Percentiles rank a stretch among this genome's conserved stretches.
These are phyloP conservation scores for Chenopodium album DNA, from an alignment of 148 eudicot genomes.

Conservation along the genomic window DNA sequence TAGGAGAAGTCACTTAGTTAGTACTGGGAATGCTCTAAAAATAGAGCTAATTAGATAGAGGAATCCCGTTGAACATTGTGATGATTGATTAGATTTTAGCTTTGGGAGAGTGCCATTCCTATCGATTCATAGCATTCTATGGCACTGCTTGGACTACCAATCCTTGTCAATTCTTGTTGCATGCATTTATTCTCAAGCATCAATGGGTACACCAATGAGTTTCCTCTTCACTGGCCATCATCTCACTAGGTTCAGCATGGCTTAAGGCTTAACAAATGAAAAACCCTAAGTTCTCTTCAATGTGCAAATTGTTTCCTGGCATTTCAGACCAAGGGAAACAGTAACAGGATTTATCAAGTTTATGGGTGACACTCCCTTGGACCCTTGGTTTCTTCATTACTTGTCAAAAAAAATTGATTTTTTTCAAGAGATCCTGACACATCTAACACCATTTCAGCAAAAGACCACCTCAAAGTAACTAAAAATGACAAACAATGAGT, in stretches of 20 bases:
- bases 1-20: too few relatives aligned
- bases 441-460: not conserved
- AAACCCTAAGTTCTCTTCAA: not conserved
- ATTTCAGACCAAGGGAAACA: not conserved
- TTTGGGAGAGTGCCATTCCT: too few relatives aligned
- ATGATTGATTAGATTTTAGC: too few relatives aligned
- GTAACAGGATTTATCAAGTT: not conserved
- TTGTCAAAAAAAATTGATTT: not conserved
- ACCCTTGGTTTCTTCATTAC: not conserved
- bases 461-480: not conserved
- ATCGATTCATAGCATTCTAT: too few relatives aligned
- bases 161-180: not conserved
- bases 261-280: not conserved
- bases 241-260: not conserved
- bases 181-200: not conserved
- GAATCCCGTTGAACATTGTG: too few relatives aligned
- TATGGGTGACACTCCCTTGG: not conserved
- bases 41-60: too few relatives aligned
- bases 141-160: not conserved
- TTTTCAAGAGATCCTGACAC: too few relatives aligned
- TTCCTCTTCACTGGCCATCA: not conserved
- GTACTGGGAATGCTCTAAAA: too few relatives aligned
- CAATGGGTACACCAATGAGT: not conserved
- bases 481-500: not conserved
- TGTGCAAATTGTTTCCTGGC: not conserved